These are phyloP conservation scores for Brettanomyces naardenensis DNA, from an alignment of 805 yeast genomes.

Conservation along the genomic window DNA sequence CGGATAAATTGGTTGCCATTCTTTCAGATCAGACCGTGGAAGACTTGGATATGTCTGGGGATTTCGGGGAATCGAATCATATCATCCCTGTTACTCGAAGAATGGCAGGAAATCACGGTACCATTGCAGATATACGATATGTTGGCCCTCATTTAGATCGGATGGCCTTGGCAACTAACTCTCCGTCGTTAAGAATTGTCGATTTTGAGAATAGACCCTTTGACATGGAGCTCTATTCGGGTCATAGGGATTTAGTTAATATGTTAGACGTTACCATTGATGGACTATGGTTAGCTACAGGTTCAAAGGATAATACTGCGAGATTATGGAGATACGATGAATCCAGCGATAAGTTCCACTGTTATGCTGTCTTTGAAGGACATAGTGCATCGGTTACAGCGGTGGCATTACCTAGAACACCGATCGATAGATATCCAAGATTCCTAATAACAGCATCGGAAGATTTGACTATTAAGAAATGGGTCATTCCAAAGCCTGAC, in stretches of 20 bases:
- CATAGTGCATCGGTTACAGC: constrained; percentile 86
- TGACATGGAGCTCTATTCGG: constrained; percentile 60
- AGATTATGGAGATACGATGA: constrained; percentile 70
- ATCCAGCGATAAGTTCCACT: constrained; percentile 28
- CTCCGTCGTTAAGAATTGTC: constrained; percentile 77
- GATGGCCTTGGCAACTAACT: constrained; percentile 87
- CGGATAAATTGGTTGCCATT: constrained; percentile 39
- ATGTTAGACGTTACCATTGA: constrained; percentile 69
- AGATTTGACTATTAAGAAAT: constrained; percentile 79
- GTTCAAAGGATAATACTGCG: constrained; percentile 82
- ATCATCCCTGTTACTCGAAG: constrained; percentile 39
- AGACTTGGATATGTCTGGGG: constrained; percentile 19
- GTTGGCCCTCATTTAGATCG: constrained; percentile 53
- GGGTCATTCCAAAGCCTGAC: constrained; percentile 58
- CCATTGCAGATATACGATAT: constrained; percentile 80
- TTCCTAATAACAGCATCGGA: constrained; percentile 77
- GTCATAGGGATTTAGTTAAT: constrained; percentile 81
- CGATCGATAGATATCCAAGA: constrained; percentile 39
- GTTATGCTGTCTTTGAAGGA: constrained; percentile 66
- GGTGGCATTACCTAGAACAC: constrained; percentile 59
- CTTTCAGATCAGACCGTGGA: constrained; percentile 78
- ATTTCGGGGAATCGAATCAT: constrained; percentile 20
- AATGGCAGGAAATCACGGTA: constrained; percentile 92
- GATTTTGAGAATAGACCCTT: constrained; percentile 49
- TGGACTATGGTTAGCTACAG: constrained; percentile 88